phyloP scores from a whole-genome alignment of 2,329 filamentous ascomycete species.

The Gaeumannomyces sp. region DNA sequence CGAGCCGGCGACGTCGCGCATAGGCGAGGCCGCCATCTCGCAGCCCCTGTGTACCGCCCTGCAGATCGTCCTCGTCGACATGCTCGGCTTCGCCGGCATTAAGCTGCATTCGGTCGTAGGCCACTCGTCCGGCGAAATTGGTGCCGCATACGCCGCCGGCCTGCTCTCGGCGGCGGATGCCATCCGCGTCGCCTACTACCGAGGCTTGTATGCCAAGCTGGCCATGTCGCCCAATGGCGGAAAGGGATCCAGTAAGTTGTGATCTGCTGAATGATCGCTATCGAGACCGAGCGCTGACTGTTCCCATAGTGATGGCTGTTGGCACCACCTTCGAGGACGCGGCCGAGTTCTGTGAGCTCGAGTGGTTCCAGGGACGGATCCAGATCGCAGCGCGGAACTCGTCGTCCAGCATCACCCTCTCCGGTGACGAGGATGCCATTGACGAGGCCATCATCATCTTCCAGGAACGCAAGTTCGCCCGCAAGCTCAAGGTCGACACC shows the following conservation, averaged over 20 bases:
- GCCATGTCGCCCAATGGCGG: too few species aligned
- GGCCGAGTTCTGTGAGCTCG: background rate
- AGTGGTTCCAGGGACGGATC: background rate
- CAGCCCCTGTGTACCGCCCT: slow-evolving; percentile 26
- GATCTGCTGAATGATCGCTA: too few species aligned
- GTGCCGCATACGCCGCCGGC: slow-evolving; percentile 24
- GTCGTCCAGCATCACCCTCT: slow-evolving; percentile 33
- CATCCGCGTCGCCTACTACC: slow-evolving; percentile 19
- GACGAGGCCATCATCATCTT: slow-evolving; percentile 15
- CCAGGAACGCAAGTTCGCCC: slow-evolving; percentile 12
- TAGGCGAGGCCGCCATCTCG: slow-evolving; percentile 29
- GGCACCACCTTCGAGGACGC: slow-evolving; percentile 19
- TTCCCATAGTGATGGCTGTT: slow-evolving; percentile 34
- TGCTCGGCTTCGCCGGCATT: slow-evolving; percentile 19
- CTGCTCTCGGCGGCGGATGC: slow-evolving; percentile 16
- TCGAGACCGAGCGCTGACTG: too few species aligned
- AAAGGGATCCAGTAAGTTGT: too few species aligned
- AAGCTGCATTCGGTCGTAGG: slow-evolving; percentile 19
- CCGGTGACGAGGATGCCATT: slow-evolving; percentile 26
- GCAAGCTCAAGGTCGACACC: slow-evolving; percentile 19
- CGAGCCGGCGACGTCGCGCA: slow-evolving; percentile 25
- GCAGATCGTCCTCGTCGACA: slow-evolving; percentile 25
- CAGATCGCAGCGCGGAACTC: background rate
- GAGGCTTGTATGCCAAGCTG: slow-evolving; percentile 8
- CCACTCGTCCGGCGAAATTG: slow-evolving; percentile 31